Evolutionary conservation across 768 basidiomycete species (phyloP), one percentile per base, ranked within the genome.

Genomic region (Leucogyrophana mollusca): DNA sequence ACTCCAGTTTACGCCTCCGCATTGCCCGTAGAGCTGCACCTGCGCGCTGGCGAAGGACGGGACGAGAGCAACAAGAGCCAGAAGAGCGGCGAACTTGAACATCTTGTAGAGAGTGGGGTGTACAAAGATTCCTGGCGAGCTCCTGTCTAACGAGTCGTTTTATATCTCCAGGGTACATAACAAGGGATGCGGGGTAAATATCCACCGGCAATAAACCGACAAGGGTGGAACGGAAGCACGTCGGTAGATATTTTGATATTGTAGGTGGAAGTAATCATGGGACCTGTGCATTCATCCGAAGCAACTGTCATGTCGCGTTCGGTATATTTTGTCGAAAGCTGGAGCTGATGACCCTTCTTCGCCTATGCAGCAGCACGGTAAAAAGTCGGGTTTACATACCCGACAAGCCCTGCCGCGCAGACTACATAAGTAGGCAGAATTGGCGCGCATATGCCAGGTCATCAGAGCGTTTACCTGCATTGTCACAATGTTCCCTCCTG

Each of bases 1-100:
- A 79, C 77, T 62, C 75, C 76, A 78, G 45, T 61, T 65, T 45
- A 67, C 66, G 34, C 78, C 79, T 58, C 79, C 78, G 54, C 80
- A 83, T 55, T 82, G 81, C 7, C 70, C 76, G 38, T 61, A 82
- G 27, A 73, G 38, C 13, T 73, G 64, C 25, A 65, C 55, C 40
- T 72, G 69, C 43, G 76, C 80, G 43, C 59, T 51, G 25, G 72
- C 73, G 50, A 77, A 64, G 41, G 70, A 65, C 2, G 77, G 75
- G 16, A 74, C 59, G 43, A 79, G 53, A 34, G 71, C 62, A 27
- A 74, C 55, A 40, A 74, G 58, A 48, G 73, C 69, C 48, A 73
- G 52, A 47, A 77, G 62, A 37, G 74, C 63, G 44, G 72, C 58
- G 54, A 71, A 73, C 65, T 73, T 76, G 61, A 74, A 72, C 77